These are phyloP conservation scores for Teunomyces panamensis DNA, from an alignment of 805 yeast species.

Conservation along the genomic window DNA sequence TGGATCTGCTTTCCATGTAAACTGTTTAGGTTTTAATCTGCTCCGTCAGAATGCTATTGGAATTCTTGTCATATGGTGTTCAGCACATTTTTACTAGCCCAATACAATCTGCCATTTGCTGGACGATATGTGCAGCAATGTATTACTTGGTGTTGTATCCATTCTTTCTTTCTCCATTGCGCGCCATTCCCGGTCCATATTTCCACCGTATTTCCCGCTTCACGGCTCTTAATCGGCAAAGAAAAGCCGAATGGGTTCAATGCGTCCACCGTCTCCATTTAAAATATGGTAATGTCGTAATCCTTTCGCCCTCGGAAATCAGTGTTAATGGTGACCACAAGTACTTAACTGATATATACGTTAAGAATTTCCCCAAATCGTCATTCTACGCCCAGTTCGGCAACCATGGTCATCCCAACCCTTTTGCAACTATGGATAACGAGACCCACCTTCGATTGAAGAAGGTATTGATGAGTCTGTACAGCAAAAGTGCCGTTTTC, in stretches of 20 bases:
- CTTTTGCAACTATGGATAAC: conserved; percentile 54
- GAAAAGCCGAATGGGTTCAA: conserved; percentile 43
- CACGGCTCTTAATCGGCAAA: conserved; percentile 34
- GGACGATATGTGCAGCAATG: background rate
- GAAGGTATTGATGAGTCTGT: conserved; percentile 29
- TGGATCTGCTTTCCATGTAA: background rate
- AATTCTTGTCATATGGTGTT: background rate
- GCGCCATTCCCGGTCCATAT: conserved; percentile 58
- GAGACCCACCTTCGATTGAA: conserved; percentile 43
- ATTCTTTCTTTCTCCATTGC: conserved; percentile 46
- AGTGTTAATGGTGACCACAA: conserved; percentile 52
- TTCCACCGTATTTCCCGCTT: conserved; percentile 44
- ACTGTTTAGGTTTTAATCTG: background rate
- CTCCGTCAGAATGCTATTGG: background rate
- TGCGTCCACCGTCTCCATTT: conserved; percentile 49
- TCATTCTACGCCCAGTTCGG: conserved; percentile 57
- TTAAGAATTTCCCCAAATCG: conserved; percentile 54
- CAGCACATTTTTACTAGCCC: background rate
- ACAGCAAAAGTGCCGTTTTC: conserved; percentile 34
- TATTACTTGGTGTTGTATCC: conserved; percentile 45
- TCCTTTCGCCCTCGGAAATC: conserved; percentile 60
- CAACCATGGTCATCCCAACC: conserved; percentile 56
- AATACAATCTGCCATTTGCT: background rate
- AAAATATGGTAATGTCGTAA: conserved; percentile 59
- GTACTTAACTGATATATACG: conserved; percentile 54